These are phyloP conservation scores for Quercus parvula DNA, from an alignment of 306 rosid species.

Conservation along the genomic window DNA sequence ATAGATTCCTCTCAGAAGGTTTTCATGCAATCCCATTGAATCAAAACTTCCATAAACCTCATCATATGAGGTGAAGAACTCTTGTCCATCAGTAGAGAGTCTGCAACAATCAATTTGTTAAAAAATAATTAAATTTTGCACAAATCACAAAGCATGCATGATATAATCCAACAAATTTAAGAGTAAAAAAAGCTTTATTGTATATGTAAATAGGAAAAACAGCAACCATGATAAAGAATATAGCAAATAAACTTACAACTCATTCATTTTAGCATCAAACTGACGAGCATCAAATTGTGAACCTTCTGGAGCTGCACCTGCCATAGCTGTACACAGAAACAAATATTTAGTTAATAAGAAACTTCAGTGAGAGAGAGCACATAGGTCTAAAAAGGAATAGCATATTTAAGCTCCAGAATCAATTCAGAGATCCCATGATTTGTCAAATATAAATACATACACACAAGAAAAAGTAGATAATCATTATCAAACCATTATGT, in stretches of 20 bases:
- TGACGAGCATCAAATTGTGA: slow-evolving; percentile 81
- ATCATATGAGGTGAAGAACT: slow-evolving; percentile 84
- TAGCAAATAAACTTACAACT: slow-evolving; percentile 50
- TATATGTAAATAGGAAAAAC: neutral
- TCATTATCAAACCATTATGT: neutral
- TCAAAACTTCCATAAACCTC: slow-evolving; percentile 87
- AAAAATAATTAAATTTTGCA: slow-evolving; percentile 8
- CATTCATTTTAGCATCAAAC: slow-evolving; percentile 81
- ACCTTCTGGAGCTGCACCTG: slow-evolving; percentile 88
- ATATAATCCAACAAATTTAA: neutral
- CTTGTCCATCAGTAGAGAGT: slow-evolving; percentile 75
- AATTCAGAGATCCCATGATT: neutral
- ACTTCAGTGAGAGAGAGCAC: neutral
- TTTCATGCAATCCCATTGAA: slow-evolving; percentile 88
- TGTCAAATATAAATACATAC: no score
- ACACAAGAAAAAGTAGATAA: neutral
- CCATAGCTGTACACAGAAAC: slow-evolving; percentile 59
- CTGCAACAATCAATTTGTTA: slow-evolving; percentile 25
- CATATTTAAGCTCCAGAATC: neutral
- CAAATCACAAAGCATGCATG: neutral
- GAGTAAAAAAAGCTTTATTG: neutral
- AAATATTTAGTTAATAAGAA: neutral
- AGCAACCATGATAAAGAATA: neutral
- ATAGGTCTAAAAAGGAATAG: neutral
- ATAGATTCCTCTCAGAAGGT: slow-evolving; percentile 86